Base-by-base conservation (phyloP, 352 stramenopile genomes). In the Globisporangium barbulae region DNA sequence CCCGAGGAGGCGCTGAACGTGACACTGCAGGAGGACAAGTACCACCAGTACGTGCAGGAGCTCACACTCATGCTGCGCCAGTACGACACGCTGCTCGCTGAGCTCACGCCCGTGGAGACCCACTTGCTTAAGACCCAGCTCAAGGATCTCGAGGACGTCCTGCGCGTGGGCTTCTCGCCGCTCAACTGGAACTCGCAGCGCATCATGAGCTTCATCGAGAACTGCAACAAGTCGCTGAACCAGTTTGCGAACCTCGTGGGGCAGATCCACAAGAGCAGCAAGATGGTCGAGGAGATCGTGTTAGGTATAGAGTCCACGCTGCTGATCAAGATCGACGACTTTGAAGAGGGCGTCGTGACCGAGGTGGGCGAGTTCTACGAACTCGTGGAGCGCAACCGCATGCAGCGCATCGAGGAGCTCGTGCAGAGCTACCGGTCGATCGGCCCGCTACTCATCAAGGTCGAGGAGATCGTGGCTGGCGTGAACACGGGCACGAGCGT, bases 141-240 rank as follows among this genome's bases (percentile, higher is more conserved):
- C 8, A 94, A 94, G 45, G 83, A 94, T 21, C 73, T 98, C 0
- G 85, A 96, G 41, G 84, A 94, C 45, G 87, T 90, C 1, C 62
- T 97, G 0, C 86, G 84, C 7, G 82, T 92, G 2, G 96, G 96
- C 0, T 98, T 98, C 65, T 96, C 93, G 5, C 94, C 96, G 33
- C 74, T 98, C 9, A 99, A 99, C 69, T 99, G 96, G 96, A 98
- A 97, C 62, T 98, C 94, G 3, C 94, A 98, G 71, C 94, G 96
- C 31, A 96, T 99, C n/a, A 64, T 95, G 22, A 93, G 84, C 41
- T 98, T 98, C 69, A 97, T 98, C 44, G 94, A 98, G 49, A 86
- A 90, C 53, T 96, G 89, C 67, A 94, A 94, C 63, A 97, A 96
- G 61, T 85, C 93, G 0, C 69, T 98, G 3, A 97, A 97, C 57